phyloP scores from a whole-genome alignment of 176 grass and related monocot genomes.

The Secale cereale region DNA sequence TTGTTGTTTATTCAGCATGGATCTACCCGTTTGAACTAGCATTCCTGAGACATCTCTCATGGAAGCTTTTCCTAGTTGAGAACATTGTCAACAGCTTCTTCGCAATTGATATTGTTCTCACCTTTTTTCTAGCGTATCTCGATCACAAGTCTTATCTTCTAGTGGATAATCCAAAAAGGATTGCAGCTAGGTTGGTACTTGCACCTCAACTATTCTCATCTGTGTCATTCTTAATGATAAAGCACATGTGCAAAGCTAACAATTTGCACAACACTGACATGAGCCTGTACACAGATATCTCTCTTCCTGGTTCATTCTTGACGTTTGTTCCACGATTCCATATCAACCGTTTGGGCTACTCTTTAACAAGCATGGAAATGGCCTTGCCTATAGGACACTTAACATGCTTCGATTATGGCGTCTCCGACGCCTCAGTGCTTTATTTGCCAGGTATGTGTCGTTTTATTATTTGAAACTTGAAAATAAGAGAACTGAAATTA shows the following conservation, averaged over 20 bases:
- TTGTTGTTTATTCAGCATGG: conserved; percentile 89
- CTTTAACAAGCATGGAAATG: conserved; percentile 60
- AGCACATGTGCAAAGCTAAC: conserved; percentile 4
- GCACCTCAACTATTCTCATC: not conserved
- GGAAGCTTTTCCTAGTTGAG: conserved; percentile 49
- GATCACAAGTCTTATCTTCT: conserved; percentile 58
- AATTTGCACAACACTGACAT: not conserved
- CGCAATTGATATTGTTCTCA: conserved; percentile 73
- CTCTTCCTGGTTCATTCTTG: conserved; percentile 76
- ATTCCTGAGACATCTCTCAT: conserved; percentile 61
- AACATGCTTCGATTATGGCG: conserved; percentile 83
- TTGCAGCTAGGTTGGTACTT: conserved; percentile 58
- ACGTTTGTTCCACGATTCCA: conserved; percentile 77
- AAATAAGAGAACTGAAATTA: conserved; percentile 21
- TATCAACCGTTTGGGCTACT: conserved; percentile 56
- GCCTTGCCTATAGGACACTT: conserved; percentile 61
- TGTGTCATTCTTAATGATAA: not conserved
- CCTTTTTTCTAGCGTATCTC: conserved; percentile 75
- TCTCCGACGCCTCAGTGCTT: conserved; percentile 66
- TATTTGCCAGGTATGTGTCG: conserved; percentile 67
- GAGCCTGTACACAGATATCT: conserved; percentile 57
- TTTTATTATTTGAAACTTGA: conserved; percentile 10
- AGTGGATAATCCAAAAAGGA: conserved; percentile 68
- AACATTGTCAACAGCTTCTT: conserved; percentile 75
- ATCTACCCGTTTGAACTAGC: conserved; percentile 76